Conservation (phyloP, 2,329 filamentous ascomycete species). For the Hirsutella thompsonii region DNA sequence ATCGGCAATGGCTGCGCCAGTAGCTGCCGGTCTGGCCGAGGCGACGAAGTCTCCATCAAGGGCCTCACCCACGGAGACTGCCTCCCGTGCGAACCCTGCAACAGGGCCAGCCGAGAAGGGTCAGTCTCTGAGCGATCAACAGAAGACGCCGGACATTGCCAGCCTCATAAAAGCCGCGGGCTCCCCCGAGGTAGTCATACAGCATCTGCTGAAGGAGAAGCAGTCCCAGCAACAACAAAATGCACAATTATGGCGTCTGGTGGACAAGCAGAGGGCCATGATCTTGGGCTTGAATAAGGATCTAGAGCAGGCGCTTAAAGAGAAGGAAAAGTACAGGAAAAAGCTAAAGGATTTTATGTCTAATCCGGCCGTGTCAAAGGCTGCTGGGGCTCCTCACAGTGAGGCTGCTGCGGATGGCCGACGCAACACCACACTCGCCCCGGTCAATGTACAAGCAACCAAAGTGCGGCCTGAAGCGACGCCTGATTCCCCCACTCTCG, state of each 20-base stretch:
- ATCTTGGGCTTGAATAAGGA: conserved; percentile 91
- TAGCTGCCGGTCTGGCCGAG: conserved; percentile 26
- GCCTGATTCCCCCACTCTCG: conserved; percentile 35
- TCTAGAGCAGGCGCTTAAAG: conserved; percentile 77
- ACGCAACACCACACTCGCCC: conserved; percentile 7
- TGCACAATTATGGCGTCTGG: conserved; percentile 81
- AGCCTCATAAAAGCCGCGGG: conserved; percentile 73
- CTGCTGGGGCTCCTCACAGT: conserved; percentile 10
- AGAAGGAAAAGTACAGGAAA: conserved; percentile 87
- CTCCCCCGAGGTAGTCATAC: conserved; percentile 77
- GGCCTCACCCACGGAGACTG: no score
- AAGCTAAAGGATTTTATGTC: conserved; percentile 68
- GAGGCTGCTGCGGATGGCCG: conserved; percentile 4
- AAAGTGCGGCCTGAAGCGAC: conserved; percentile 3
- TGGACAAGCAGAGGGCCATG: conserved; percentile 93
- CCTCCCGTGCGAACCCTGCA: no score
- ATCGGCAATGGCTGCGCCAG: conserved; percentile 34
- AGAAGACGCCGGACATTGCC: conserved; percentile 62
- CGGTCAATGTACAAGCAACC: conserved; percentile 12
- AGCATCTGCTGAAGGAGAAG: conserved; percentile 84
- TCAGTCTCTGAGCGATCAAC: conserved; percentile 41
- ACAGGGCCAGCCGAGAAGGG: conserved; percentile 32
- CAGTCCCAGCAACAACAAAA: conserved; percentile 82
- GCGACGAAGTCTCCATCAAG: conserved; percentile 37
- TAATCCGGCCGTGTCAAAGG: conserved; percentile 18